Percentiles rank a stretch among this genome's conserved stretches.
phyloP scores from a whole-genome alignment of 371 early-diverging fungal species.

The Mortierella sp. region DNA sequence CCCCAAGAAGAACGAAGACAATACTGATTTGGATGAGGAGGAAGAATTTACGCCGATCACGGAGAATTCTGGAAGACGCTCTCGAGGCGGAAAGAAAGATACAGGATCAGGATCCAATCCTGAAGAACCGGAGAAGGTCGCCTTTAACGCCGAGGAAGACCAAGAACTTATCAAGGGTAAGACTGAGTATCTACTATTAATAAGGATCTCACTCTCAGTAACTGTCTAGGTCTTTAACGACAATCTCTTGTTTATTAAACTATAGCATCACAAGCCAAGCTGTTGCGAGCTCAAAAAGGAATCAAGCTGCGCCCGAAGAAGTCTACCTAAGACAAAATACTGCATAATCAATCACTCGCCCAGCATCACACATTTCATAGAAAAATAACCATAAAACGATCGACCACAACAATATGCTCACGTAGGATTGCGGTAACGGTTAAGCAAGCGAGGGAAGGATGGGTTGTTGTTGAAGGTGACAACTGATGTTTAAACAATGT shows the following conservation, averaged over 20 bases:
- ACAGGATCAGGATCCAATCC: conserved; percentile 30
- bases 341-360: background rate
- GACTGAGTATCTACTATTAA: background rate
- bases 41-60: conserved; percentile 44
- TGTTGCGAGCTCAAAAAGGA: conserved; percentile 49
- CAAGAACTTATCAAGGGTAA: conserved; percentile 70
- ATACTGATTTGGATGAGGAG: conserved; percentile 45
- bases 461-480: too few species aligned
- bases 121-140: conserved; percentile 54
- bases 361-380: background rate
- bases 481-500: too few species aligned
- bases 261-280: conserved; percentile 49
- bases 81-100: conserved; percentile 53
- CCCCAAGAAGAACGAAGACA: conserved; percentile 52
- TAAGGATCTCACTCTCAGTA: background rate
- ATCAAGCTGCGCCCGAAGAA: conserved; percentile 57
- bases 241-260: background rate
- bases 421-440: too few species aligned
- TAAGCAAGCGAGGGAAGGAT: too few species aligned
- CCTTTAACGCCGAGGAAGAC: conserved; percentile 82
- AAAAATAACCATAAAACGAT: background rate
- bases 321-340: conserved; percentile 13
- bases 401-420: too few species aligned
- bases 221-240: background rate
- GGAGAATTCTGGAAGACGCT: conserved; percentile 46